phyloP scores from a whole-genome alignment of 1,284 basidiomycete species.

The Apiotrichum gamsii region DNA sequence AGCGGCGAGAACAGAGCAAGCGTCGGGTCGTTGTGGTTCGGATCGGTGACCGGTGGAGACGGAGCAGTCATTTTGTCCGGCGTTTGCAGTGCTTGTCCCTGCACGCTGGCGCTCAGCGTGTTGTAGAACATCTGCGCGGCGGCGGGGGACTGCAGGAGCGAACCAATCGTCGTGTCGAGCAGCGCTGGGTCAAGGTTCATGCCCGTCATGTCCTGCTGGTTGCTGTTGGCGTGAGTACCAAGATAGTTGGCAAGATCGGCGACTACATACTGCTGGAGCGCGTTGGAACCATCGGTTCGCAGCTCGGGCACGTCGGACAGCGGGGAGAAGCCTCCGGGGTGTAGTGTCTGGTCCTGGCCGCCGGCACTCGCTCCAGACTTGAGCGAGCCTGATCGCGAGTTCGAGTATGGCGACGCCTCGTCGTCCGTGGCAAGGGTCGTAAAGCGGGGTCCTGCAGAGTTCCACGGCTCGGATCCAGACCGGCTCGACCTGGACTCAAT shows the following conservation, averaged over 20 bases:
- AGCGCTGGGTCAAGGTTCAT: conserved; percentile 47
- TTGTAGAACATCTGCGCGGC: conserved; percentile 67
- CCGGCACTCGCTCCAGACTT: conserved; percentile 10
- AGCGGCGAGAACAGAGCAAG: conserved; percentile 39
- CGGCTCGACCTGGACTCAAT: too few relatives aligned
- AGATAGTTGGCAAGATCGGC: background rate
- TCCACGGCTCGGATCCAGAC: conserved; percentile 13
- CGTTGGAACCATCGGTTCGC: conserved; percentile 12
- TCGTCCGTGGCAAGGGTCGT: conserved; percentile 35
- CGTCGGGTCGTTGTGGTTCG: conserved; percentile 26
- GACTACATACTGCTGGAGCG: conserved; percentile 11
- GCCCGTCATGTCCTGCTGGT: conserved; percentile 4
- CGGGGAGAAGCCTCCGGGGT: conserved; percentile 23
- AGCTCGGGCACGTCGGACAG: conserved; percentile 19
- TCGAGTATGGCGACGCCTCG: conserved; percentile 19
- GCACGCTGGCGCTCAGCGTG: conserved; percentile 44
- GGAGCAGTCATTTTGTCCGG: conserved; percentile 7
- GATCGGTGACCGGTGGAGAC: conserved; percentile 1
- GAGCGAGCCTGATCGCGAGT: conserved; percentile 13
- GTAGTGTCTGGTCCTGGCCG: conserved; percentile 24
- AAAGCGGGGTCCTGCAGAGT: conserved; percentile 30
- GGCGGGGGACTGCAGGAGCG: conserved; percentile 57
- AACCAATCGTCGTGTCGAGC: conserved; percentile 58
- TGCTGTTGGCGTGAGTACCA: too few relatives aligned
- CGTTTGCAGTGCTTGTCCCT: conserved; percentile 34